Base-by-base conservation (phyloP, 768 basidiomycete species). In the Leucocoprinus leucothites region DNA sequence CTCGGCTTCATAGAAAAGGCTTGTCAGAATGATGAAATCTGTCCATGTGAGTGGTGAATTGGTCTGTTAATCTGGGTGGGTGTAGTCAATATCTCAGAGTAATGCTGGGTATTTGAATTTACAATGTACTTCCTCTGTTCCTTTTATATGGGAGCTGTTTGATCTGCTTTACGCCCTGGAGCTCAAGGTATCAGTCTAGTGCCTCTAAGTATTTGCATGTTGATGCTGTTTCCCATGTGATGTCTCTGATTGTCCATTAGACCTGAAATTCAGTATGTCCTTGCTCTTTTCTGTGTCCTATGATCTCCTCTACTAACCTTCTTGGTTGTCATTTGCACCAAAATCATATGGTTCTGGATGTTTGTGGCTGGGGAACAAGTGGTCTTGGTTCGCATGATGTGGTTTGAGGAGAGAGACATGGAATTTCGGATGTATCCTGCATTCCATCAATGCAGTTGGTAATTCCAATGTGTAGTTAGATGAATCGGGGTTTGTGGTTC, bases 301-400 rank as follows among this genome's bases (percentile, higher is more conserved):
- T 26, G 0, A 78, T 67, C 0, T 70, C 61, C 7, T 77, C 71
- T 4, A 79, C 69, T 5, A 68, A 58, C 64, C 65, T 57, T 80
- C 73, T 0, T 64, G 62, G 2, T 73, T 67, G 3, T 66, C 61
- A 1, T 56, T 53, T 0, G 52, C 58, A 0, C 75, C 69, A 53
- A 75, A 73, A 57, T 77, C 72, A 36, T 75, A 77, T 14, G 68
- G 66, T 21, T 65, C 63, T 3, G 60, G 58, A 0, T 56, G 44
- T 0, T 59, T 47, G 0, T 71, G 48, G 5, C 63, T 58, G 0
- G 74, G 77, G 61, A 79, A 79, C 34, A 70, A 14, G 0, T 21
- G 50, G 57, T 75, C 67, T 24, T 69, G 71, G 0, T 63, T 60
- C 0, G 66, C 48, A 28, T 71, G 53, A n/a, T 64, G 60, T 6